These are phyloP conservation scores for Stagonosporopsis rhizophila DNA, from an alignment of 2,329 filamentous ascomycete species.

Conservation along the genomic window DNA sequence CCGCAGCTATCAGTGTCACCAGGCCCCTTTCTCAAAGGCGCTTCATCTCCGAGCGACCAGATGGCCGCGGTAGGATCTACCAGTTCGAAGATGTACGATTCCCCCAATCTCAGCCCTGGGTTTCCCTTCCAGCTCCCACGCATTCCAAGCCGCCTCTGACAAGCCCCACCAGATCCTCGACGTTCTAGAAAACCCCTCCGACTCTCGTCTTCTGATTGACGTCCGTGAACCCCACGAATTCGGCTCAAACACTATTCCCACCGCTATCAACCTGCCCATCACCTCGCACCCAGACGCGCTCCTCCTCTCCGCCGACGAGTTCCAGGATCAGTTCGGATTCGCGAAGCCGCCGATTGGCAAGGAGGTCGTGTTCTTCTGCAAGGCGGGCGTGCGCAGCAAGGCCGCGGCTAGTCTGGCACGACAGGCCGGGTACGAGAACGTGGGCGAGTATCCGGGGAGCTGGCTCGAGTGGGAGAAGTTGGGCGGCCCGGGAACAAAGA, in stretches of 20 bases:
- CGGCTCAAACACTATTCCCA: constrained; percentile 72
- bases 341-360: constrained; percentile 35
- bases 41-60: constrained; percentile 28
- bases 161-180: constrained; percentile 39
- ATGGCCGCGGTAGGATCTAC: constrained; percentile 50
- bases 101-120: background rate
- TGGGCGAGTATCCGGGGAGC: constrained; percentile 76
- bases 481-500: constrained; percentile 63
- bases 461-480: constrained; percentile 83
- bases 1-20: background rate
- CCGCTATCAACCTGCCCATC: constrained; percentile 82
- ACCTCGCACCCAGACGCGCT: constrained; percentile 78
- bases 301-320: constrained; percentile 77
- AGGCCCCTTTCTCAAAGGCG: constrained; percentile 9
- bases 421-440: constrained; percentile 76
- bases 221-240: constrained; percentile 77
- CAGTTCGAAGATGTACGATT: constrained; percentile 48
- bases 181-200: constrained; percentile 37
- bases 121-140: too few species aligned
- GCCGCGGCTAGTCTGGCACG: constrained; percentile 79
- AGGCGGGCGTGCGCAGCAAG: constrained; percentile 82
- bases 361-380: constrained; percentile 80
- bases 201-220: constrained; percentile 57
- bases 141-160: background rate
- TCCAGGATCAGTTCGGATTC: constrained; percentile 82